phyloP scores from a whole-genome alignment of 768 basidiomycete genomes.

The Leccinum imitatum region DNA sequence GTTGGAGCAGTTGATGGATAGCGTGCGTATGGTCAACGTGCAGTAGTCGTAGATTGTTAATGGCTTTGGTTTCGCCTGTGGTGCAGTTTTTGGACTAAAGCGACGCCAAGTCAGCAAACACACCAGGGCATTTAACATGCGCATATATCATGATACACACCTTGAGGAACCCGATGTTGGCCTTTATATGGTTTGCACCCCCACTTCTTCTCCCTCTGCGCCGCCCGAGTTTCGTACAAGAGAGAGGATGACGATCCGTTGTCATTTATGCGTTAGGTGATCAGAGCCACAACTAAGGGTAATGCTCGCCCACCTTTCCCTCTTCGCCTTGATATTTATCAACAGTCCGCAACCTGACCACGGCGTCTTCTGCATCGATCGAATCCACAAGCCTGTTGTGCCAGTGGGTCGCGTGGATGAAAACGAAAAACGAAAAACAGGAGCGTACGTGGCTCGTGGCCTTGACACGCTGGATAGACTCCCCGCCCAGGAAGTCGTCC shows the following conservation, averaged over 20 bases:
- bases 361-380: background rate
- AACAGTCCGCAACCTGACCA: constrained; percentile 68
- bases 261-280: constrained; percentile 2
- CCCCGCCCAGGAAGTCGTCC: constrained; percentile 17
- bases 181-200: constrained; percentile 22
- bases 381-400: background rate
- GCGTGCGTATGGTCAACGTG: too few relatives aligned
- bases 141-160: constrained; percentile 32
- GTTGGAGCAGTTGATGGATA: too few relatives aligned
- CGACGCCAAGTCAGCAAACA: background rate
- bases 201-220: constrained; percentile 33
- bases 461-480: constrained; percentile 44
- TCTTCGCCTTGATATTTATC: constrained; percentile 82
- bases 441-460: constrained; percentile 51
- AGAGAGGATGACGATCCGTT: constrained; percentile 67
- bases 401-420: too few relatives aligned
- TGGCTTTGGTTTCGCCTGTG: too few relatives aligned
- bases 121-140: background rate
- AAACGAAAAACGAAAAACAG: background rate
- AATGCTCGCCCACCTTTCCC: constrained; percentile 42
- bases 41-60: too few relatives aligned
- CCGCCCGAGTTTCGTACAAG: constrained; percentile 70
- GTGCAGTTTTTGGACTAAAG: too few relatives aligned
- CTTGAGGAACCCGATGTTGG: constrained; percentile 70
- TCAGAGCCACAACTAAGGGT: background rate